phyloP scores from a whole-genome alignment of 345 rosid species.

The Corchorus capsularis region DNA sequence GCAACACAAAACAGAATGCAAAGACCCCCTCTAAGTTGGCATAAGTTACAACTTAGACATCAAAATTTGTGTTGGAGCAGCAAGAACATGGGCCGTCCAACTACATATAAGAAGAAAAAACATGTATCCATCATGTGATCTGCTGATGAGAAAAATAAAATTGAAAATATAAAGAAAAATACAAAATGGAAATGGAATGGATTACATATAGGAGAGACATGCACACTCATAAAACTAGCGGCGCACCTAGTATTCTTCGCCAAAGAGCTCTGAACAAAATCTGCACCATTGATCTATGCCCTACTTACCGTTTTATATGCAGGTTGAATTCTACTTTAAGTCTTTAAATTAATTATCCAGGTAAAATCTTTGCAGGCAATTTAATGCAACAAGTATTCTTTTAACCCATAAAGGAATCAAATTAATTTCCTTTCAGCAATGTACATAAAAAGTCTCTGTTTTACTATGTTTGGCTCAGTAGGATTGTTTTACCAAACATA shows the following conservation, averaged over 20 bases:
- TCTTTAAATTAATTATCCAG: slow-evolving; percentile 19
- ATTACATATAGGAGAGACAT: neutral
- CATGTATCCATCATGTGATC: neutral
- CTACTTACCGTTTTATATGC: slow-evolving; percentile 6
- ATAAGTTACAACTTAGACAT: slow-evolving; percentile 1
- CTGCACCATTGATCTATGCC: neutral
- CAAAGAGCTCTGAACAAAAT: neutral
- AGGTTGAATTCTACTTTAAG: neutral
- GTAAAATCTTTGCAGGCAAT: neutral
- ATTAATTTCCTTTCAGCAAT: slow-evolving; percentile 8
- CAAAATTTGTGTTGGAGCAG: neutral
- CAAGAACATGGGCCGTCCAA: neutral
- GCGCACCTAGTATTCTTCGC: slow-evolving; percentile 1
- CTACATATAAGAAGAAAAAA: slow-evolving; percentile 2
- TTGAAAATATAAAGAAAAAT: neutral
- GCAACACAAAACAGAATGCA: neutral
- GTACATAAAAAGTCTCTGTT: neutral
- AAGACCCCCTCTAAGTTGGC: neutral
- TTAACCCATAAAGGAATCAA: slow-evolving; percentile 15
- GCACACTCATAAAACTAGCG: neutral
- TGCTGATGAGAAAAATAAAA: neutral
- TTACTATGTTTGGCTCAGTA: neutral
- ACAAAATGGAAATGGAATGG: neutral
- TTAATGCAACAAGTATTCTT: neutral
- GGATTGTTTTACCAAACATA: neutral